Base-by-base conservation (phyloP, 768 basidiomycete species). In the Tubosaeta sp. region DNA sequence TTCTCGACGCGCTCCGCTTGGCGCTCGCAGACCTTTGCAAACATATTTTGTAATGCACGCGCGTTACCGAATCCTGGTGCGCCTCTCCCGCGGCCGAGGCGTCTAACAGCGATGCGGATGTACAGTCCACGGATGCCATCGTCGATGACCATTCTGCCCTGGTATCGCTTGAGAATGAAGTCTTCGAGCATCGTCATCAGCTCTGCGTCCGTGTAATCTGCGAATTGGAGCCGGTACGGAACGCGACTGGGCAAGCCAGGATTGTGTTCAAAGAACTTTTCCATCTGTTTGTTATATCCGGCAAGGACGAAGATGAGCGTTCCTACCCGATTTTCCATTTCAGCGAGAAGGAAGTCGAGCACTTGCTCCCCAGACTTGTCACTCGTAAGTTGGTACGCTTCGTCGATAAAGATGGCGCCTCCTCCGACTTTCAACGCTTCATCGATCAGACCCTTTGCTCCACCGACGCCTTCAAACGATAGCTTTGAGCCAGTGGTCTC, bases 221-320 rank as follows among this genome's bases (percentile, higher is more conserved):
- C 64, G 56, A 88, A 87, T 12, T 78, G 68, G 31, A 88, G 70
- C 33, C 63, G 66, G 54, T 82, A 77, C 0, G 86, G 86, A 9
- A 88, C 81, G n/a, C 86, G 82, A 66, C 85, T 86, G 8, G 69
- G 66, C 12, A 88, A 64, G 2, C 86, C 86, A 3, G 86, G 85
- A 58, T 88, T 87, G 54, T 86, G 85, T 54, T 86, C 85, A 53
- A 88, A 87, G 69, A 88, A 88, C 41, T 75, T 80, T 57, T 88
- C 86, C 86, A 88, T 87, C 64, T 88, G 73, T 49, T 78, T 82
- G 63, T 71, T 77, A 62, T 88, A 88, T 5, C 86, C 86, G 0
- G 86, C 86, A 2, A 88, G 71, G 49, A 88, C 79, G 67, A 88
- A 88, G 11, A 85, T 81, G 6, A 86, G 56, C 6, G 70, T 79